phyloP scores from a whole-genome alignment of 306 rosid genomes.

The Sophora flavescens region DNA sequence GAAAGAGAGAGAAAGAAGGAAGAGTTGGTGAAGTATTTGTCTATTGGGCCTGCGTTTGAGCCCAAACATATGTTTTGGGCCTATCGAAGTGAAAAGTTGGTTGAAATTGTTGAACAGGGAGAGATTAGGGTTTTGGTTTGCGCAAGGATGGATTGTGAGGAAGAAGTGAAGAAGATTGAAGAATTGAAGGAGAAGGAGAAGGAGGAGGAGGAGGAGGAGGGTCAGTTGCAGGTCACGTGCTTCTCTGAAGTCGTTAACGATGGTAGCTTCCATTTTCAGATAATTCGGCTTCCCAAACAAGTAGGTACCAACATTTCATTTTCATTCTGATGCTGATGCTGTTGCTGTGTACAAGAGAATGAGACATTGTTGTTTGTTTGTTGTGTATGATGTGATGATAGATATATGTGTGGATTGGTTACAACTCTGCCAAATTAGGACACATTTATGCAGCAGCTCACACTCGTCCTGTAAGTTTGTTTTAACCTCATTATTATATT shows the following conservation, averaged over 20 bases:
- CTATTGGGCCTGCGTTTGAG: not conserved
- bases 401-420: conserved; percentile 92
- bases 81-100: not conserved
- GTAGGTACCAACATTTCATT: too few species aligned
- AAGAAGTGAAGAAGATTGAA: conserved; percentile 32
- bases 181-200: conserved; percentile 43
- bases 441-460: conserved; percentile 86
- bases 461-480: conserved; percentile 73
- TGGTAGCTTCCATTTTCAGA: conserved; percentile 75
- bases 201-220: conserved; percentile 16
- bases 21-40: not conserved
- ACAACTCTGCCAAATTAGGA: conserved; percentile 82
- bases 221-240: conserved; percentile 60
- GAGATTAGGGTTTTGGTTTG: conserved; percentile 38
- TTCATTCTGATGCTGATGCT: not conserved
- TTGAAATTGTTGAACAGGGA: not conserved
- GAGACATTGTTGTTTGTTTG: too few species aligned
- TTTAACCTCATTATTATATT: not conserved
- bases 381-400: conserved; percentile 22
- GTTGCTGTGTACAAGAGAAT: too few species aligned
- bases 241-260: conserved; percentile 78
- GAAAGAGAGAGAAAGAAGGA: not conserved
- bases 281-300: conserved; percentile 73
- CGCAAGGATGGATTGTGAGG: conserved; percentile 46
- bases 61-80: not conserved